phyloP scores from a whole-genome alignment of 2,329 filamentous ascomycete genomes.

The Chaetomiaceae sp. region DNA sequence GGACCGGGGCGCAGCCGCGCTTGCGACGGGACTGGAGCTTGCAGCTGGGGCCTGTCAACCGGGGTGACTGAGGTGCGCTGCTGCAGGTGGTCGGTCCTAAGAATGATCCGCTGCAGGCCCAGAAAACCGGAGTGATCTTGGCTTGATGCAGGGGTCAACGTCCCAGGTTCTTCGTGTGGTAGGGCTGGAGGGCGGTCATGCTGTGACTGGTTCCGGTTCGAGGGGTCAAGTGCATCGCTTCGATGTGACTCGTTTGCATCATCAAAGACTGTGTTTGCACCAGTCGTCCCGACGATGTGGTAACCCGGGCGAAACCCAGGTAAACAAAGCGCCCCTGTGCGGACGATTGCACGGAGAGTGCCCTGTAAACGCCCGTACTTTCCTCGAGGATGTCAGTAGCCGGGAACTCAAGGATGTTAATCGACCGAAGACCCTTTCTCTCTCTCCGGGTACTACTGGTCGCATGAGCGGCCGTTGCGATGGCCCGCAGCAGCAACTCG shows the following conservation, averaged over 20 bases:
- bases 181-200: slow-evolving; percentile 15
- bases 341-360: too few relatives aligned
- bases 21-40: not conserved
- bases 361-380: too few relatives aligned
- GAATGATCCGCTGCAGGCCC: slow-evolving; percentile 20
- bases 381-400: too few relatives aligned
- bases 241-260: not conserved
- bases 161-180: slow-evolving; percentile 3
- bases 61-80: not conserved
- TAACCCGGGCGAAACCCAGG: too few relatives aligned
- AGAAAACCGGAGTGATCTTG: not conserved
- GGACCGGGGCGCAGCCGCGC: not conserved
- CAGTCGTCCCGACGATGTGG: not conserved
- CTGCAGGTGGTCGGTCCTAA: slow-evolving; percentile 8
- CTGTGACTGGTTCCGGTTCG: slow-evolving; percentile 14
- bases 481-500: too few relatives aligned
- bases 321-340: too few relatives aligned
- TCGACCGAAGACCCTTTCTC: too few relatives aligned
- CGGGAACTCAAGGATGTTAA: too few relatives aligned
- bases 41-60: not conserved
- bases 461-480: too few relatives aligned
- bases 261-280: too few relatives aligned
- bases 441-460: too few relatives aligned
- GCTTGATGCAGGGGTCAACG: slow-evolving; percentile 19
- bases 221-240: slow-evolving; percentile 17